Conservation (phyloP, 352 stramenopile genomes). For the Phytophthora fragariaefolia region DNA sequence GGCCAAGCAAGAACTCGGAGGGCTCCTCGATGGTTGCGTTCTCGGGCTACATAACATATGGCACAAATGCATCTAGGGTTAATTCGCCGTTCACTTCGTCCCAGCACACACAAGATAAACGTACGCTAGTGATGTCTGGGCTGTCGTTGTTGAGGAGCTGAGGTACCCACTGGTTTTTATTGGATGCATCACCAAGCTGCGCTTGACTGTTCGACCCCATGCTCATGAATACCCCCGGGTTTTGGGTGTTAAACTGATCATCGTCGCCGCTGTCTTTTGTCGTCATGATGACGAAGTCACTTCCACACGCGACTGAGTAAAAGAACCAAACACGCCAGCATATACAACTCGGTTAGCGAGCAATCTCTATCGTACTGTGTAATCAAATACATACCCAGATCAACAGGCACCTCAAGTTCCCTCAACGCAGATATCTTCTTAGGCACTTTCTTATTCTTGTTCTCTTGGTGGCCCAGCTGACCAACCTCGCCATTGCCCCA, state of each 20-base stretch:
- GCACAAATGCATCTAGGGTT: no score
- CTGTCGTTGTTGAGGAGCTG: conserved; percentile 81
- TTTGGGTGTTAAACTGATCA: conserved; percentile 79
- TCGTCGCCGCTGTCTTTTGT: conserved; percentile 70
- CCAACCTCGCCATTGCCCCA: conserved; percentile 82
- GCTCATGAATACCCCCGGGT: conserved; percentile 80
- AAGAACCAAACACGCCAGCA: conserved; percentile 11
- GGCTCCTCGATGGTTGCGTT: conserved; percentile 72
- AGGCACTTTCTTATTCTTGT: conserved; percentile 86
- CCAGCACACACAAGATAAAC: conserved; percentile 7
- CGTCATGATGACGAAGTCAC: conserved; percentile 79
- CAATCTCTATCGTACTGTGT: conserved; percentile 4
- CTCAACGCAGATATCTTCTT: conserved; percentile 88
- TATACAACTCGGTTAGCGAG: conserved; percentile 13
- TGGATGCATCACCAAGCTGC: conserved; percentile 68
- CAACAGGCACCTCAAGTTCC: conserved; percentile 77
- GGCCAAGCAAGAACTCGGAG: conserved; percentile 73
- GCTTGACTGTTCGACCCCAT: conserved; percentile 80
- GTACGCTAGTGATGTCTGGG: conserved; percentile 60
- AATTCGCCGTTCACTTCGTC: conserved; percentile 5
- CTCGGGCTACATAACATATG: conserved; percentile 39
- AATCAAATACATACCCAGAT: conserved; percentile 47
- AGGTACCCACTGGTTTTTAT: conserved; percentile 86
- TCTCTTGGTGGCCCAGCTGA: conserved; percentile 85
- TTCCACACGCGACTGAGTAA: conserved; percentile 55